phyloP scores from a whole-genome alignment of 2,329 filamentous ascomycete species.

The Calonectria leucothoes region DNA sequence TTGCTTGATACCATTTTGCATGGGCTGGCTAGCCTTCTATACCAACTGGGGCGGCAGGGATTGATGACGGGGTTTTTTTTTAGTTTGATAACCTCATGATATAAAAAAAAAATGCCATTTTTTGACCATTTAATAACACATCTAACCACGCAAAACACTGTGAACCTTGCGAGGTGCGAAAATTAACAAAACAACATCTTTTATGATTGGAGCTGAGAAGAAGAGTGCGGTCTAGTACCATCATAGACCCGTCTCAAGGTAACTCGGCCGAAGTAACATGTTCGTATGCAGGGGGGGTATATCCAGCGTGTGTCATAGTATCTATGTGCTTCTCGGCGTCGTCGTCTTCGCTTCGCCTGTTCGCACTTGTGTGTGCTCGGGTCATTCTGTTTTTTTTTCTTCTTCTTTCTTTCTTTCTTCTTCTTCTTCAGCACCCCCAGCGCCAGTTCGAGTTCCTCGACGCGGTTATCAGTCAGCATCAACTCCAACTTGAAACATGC shows the following conservation, averaged over 20 bases:
- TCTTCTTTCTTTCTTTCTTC: conserved; percentile 20
- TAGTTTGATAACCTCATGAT: conserved; percentile 13
- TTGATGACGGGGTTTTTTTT: conserved; percentile 6
- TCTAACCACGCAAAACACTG: conserved; percentile 2
- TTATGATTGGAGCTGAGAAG: conserved; percentile 43
- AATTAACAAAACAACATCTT: conserved; percentile 35
- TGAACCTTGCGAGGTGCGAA: conserved; percentile 11
- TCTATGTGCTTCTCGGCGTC: conserved; percentile 44
- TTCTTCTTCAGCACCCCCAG: conserved; percentile 33
- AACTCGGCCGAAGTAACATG: conserved; percentile 41
- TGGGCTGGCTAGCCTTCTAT: neutral
- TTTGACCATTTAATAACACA: conserved; percentile 16
- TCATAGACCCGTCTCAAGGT: conserved; percentile 42
- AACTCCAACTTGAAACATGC: conserved; percentile 41
- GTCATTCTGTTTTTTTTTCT: conserved; percentile 26
- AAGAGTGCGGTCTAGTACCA: conserved; percentile 41
- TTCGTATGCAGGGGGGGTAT: conserved; percentile 46
- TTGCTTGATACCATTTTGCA: neutral
- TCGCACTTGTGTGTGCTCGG: conserved; percentile 31
- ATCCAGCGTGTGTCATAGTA: conserved; percentile 44
- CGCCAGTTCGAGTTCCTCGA: conserved; percentile 33
- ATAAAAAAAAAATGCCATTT: conserved; percentile 13
- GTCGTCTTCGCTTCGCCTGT: conserved; percentile 37
- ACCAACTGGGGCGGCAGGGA: neutral
- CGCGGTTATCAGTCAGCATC: conserved; percentile 34